Evolutionary conservation across 306 rosid species (phyloP).

Genomic region (Nissolia schottii): DNA sequence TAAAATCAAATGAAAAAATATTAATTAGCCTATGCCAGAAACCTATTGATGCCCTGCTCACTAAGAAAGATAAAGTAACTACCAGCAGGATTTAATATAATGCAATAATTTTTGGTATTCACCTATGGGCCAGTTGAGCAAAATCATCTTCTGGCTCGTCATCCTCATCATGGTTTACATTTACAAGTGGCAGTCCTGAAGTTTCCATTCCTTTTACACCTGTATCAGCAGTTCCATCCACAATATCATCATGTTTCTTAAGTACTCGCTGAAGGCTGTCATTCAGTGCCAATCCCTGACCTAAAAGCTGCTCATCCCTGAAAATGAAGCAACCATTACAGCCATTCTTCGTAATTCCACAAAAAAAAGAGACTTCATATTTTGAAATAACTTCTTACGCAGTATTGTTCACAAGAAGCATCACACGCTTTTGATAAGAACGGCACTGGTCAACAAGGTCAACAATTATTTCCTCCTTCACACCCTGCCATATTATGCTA

Average conservation of each 20-base stretch:
- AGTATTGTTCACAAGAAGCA: slow-evolving; percentile 83
- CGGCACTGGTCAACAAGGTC: slow-evolving; percentile 98
- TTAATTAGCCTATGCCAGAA: background rate
- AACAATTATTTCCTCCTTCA: slow-evolving; percentile 84
- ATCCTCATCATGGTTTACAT: slow-evolving; percentile 81
- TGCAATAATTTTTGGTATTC: slow-evolving; percentile 19
- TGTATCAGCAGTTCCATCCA: slow-evolving; percentile 39
- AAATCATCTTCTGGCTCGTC: slow-evolving; percentile 85
- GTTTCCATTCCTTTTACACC: slow-evolving; percentile 52
- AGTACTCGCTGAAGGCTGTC: slow-evolving; percentile 86
- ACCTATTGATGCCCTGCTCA: background rate
- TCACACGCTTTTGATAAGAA: slow-evolving; percentile 81
- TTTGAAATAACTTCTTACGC: slow-evolving; percentile 37
- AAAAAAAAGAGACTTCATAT: background rate
- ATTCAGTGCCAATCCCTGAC: slow-evolving; percentile 74
- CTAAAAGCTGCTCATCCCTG: slow-evolving; percentile 82
- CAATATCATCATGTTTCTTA: slow-evolving; percentile 63
- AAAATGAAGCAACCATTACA: slow-evolving; percentile 28
- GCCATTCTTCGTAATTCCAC: slow-evolving; percentile 22
- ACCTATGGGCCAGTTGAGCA: slow-evolving; percentile 85
- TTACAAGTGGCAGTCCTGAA: slow-evolving; percentile 58
- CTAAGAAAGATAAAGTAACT: background rate
- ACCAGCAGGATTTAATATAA: background rate
- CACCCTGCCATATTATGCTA: slow-evolving; percentile 53
- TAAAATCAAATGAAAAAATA: slow-evolving; percentile 4